Percentiles rank a stretch among this genome's conserved stretches.
Conservation (phyloP, 2,329 filamentous ascomycete species). For the Penicillium sp. region DNA sequence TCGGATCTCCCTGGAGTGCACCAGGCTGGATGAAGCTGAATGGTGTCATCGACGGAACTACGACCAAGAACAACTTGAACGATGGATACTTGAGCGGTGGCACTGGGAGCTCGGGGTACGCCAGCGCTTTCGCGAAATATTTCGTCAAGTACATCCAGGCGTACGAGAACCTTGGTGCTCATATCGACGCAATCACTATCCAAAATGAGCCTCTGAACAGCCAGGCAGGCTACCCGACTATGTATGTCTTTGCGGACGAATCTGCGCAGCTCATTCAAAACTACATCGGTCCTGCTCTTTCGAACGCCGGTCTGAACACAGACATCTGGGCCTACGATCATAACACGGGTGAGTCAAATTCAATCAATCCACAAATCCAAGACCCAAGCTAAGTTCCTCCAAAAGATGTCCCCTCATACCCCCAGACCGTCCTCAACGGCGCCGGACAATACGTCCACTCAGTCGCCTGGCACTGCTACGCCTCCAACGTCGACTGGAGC, state of each 20-base stretch:
- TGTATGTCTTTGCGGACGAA: conserved; percentile 42
- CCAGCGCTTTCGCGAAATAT: conserved; percentile 37
- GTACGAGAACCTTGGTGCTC: conserved; percentile 34
- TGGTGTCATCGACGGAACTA: conserved; percentile 30
- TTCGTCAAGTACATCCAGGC: conserved; percentile 44
- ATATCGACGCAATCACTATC: conserved; percentile 41
- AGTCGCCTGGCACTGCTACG: conserved; percentile 46
- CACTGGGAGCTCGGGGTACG: conserved; percentile 34
- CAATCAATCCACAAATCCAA: too few relatives aligned
- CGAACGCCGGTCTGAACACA: conserved; percentile 26
- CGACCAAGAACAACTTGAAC: conserved; percentile 38
- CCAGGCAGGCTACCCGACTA: conserved; percentile 40
- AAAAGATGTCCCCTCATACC: conserved; percentile 36
- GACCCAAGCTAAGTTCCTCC: not conserved
- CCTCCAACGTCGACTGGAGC: conserved; percentile 35
- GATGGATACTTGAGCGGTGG: conserved; percentile 30
- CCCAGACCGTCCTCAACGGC: conserved; percentile 35
- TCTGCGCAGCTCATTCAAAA: conserved; percentile 36
- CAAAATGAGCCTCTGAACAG: conserved; percentile 46
- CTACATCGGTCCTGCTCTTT: conserved; percentile 33
- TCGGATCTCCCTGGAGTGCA: conserved; percentile 42
- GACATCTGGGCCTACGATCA: conserved; percentile 43
- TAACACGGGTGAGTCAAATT: conserved; percentile 33
- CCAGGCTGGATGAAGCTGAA: conserved; percentile 48
- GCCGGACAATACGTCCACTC: conserved; percentile 33